Evolutionary conservation across 805 yeast genomes (phyloP), one percentile per base, ranked within the genome.

Genomic region (Wickerhamiella dianesei): DNA sequence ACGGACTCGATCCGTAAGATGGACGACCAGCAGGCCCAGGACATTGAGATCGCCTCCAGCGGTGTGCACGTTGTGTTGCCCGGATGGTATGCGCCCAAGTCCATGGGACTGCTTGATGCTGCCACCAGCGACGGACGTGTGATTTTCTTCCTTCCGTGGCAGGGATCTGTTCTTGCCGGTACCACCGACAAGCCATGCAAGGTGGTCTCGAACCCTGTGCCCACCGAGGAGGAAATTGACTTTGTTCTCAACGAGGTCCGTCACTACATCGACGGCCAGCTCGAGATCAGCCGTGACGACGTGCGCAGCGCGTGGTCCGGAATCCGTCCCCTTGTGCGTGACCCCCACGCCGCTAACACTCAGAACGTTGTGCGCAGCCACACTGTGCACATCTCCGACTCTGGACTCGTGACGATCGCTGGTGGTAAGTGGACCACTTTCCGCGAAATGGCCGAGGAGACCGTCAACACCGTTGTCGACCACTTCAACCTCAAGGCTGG

Each of bases 401-500:
- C 82, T 47, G 92, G 89, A 21, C 74, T 88, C 56, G 72, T 88
- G 37, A 88, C 97, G 37, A 82, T 88, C 55, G 80, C 94, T 17
- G 97, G 96, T 59, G 97, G 97, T 64, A 88, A 88, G 69, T 88
- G 97, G 97, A 88, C 97, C 46, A 88, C 97, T 35, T 89, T 88
- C 71, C 76, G 96, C 70, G 94, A 86, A 70, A 88, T 88, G 96
- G 95, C 96, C 19, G 80, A 88, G 68, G 95, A 89, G 69, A 84
- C 95, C 41, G 79, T 88, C 42, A 80, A 84, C 64, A 77, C 76
- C 55, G 77, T 82, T 46, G 71, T 84, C 43, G 70, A 75, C 59
- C 55, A 61, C 52, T 67, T 48, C 69, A 18, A 18, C 21, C 18
- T 39, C 17, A 21, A 72, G 21, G 57, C 51, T 19, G 45, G 56